A percentile compares a stretch with the other conserved stretches of the same genome.
Conservation (phyloP, 2,329 filamentous ascomycete genomes). For the Helminthosporium solani region DNA sequence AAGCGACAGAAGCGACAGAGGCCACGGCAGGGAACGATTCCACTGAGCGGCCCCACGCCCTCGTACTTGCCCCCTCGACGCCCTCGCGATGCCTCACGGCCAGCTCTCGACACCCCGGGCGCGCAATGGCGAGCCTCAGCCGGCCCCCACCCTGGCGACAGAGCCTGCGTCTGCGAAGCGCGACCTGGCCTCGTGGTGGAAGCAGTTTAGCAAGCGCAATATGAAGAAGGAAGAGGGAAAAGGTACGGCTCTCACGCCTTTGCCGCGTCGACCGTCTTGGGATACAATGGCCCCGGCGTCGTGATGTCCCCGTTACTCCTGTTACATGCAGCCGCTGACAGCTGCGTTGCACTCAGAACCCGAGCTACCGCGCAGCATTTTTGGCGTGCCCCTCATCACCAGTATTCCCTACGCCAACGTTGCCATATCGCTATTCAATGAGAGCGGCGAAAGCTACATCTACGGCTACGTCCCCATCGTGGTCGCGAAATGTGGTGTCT, state of each 20-base stretch:
- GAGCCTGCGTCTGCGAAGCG: constrained; percentile 78
- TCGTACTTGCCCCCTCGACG: constrained; percentile 22
- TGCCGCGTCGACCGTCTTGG: neutral
- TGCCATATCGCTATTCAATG: constrained; percentile 92
- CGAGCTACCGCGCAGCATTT: constrained; percentile 71
- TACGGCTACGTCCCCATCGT: constrained; percentile 99
- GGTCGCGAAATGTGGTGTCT: constrained; percentile 96
- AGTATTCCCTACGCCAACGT: constrained; percentile 98
- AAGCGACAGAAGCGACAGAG: too few relatives aligned
- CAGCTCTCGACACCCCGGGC: constrained; percentile 44
- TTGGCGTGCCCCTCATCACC: constrained; percentile 87
- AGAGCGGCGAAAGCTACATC: constrained; percentile 91
- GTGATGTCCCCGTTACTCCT: constrained; percentile 10
- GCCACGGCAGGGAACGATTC: too few relatives aligned
- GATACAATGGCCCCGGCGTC: too few relatives aligned
- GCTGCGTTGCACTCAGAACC: constrained; percentile 27
- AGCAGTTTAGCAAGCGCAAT: constrained; percentile 73
- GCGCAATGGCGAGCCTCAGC: constrained; percentile 47
- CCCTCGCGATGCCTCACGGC: constrained; percentile 41
- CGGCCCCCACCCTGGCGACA: constrained; percentile 47
- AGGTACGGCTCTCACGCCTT: constrained; percentile 47
- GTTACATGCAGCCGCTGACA: constrained; percentile 26
- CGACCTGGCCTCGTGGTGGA: constrained; percentile 96
- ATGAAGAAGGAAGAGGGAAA: constrained; percentile 63
- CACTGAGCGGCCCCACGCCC: constrained; percentile 1